Conservation (phyloP, 129 eudicot species). For the Pittosporum tobira region DNA sequence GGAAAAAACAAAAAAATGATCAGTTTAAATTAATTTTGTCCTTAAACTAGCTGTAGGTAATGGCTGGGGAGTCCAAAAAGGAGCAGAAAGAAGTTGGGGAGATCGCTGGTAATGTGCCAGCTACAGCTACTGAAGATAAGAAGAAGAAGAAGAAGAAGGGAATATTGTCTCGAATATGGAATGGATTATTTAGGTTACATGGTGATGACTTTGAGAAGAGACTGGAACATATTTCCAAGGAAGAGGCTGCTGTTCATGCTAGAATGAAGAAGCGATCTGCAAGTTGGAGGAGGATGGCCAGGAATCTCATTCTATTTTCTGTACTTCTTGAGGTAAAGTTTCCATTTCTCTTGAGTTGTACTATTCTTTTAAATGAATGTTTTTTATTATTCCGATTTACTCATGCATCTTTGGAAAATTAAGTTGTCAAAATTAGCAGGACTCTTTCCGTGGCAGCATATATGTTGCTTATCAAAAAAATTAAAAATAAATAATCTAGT, state of each 20-base stretch:
- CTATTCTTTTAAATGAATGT: neutral
- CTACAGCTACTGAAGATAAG: conserved; percentile 19
- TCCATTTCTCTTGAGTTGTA: neutral
- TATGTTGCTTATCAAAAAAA: too few species aligned
- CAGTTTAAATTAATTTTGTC: too few species aligned
- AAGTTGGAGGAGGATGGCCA: conserved; percentile 44
- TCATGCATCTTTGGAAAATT: too few species aligned
- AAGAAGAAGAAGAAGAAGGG: conserved; percentile 51
- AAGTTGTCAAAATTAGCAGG: too few species aligned
- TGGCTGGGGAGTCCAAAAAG: conserved; percentile 8
- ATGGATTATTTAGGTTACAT: conserved; percentile 49
- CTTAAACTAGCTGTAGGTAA: neutral
- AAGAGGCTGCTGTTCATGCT: conserved; percentile 61
- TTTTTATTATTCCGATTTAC: too few species aligned
- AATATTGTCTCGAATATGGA: conserved; percentile 63
- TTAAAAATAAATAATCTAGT: too few species aligned
- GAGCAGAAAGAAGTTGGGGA: conserved; percentile 24
- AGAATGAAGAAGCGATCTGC: conserved; percentile 62
- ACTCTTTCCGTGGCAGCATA: too few species aligned
- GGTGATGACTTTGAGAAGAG: conserved; percentile 80
- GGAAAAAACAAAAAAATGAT: too few species aligned
- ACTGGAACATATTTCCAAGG: conserved; percentile 62
- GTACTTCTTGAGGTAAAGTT: conserved; percentile 64
- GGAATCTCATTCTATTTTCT: conserved; percentile 58
- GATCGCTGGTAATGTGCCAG: conserved; percentile 4